Conservation (phyloP, 768 basidiomycete genomes). For the Bullera alba region DNA sequence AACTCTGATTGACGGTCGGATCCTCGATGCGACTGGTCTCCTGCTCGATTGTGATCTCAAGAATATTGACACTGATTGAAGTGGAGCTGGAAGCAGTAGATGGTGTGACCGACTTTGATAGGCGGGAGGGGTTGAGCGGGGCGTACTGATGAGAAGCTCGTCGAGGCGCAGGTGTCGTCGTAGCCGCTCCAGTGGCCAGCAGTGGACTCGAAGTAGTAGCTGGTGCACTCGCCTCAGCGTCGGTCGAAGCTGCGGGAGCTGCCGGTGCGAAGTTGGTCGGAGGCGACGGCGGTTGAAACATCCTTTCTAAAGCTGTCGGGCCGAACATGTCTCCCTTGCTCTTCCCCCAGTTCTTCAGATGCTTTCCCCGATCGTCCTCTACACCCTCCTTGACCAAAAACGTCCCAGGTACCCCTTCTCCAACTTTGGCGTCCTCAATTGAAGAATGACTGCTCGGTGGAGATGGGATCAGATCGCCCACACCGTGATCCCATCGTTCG, state of each 20-base stretch:
- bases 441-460: slow-evolving; percentile 34
- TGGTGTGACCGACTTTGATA: slow-evolving; percentile 43
- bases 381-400: slow-evolving; percentile 39
- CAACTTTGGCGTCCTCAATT: slow-evolving; percentile 44
- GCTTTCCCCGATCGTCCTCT: slow-evolving; percentile 30
- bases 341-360: slow-evolving; percentile 21
- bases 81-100: slow-evolving; percentile 20
- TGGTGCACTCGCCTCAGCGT: too few relatives aligned
- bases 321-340: slow-evolving; percentile 60
- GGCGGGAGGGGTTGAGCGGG: slow-evolving; percentile 34
- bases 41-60: too few relatives aligned
- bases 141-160: slow-evolving; percentile 39
- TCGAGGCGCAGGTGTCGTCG: slow-evolving; percentile 26
- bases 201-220: too few relatives aligned
- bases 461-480: slow-evolving; percentile 14
- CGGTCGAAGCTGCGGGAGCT: not conserved
- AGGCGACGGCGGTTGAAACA: slow-evolving; percentile 91
- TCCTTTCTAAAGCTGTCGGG: slow-evolving; percentile 73
- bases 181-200: too few relatives aligned
- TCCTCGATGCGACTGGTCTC: too few relatives aligned
- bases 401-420: slow-evolving; percentile 23
- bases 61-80: too few relatives aligned
- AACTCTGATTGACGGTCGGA: too few relatives aligned
- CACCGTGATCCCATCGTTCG: slow-evolving; percentile 2
- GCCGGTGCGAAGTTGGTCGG: slow-evolving; percentile 45